Conservation (phyloP, 345 rosid genomes). For the Populus euphratica region DNA sequence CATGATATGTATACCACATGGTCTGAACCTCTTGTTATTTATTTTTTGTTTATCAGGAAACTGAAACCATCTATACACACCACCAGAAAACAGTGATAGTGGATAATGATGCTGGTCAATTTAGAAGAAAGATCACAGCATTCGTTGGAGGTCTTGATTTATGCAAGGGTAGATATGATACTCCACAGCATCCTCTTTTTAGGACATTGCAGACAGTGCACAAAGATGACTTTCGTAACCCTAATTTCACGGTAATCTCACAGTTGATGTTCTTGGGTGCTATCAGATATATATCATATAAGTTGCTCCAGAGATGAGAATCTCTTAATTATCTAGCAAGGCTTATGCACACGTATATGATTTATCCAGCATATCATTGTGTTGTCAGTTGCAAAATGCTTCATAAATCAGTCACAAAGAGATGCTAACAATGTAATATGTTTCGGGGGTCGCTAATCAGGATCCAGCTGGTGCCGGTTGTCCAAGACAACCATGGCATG, state of each 20-base stretch:
- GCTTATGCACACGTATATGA: neutral
- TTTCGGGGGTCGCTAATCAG: slow-evolving; percentile 31
- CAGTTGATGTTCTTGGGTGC: neutral
- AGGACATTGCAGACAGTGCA: slow-evolving; percentile 51
- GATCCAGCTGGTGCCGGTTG: slow-evolving; percentile 40
- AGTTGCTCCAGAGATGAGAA: neutral
- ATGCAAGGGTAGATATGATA: slow-evolving; percentile 63
- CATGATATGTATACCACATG: neutral
- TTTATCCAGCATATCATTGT: neutral
- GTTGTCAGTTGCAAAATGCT: too few species aligned
- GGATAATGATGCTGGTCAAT: slow-evolving; percentile 69
- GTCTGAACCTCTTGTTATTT: neutral
- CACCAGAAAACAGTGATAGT: slow-evolving; percentile 81
- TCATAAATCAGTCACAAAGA: too few species aligned
- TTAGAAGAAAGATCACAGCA: slow-evolving; percentile 55
- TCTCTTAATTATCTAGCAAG: neutral
- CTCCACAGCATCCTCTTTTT: slow-evolving; percentile 63
- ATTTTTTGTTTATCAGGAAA: slow-evolving; percentile 53
- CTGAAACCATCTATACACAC: slow-evolving; percentile 71
- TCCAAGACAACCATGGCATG: slow-evolving; percentile 98
- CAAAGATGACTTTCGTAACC: slow-evolving; percentile 55
- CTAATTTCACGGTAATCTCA: slow-evolving; percentile 53
- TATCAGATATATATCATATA: neutral
- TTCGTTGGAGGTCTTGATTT: slow-evolving; percentile 77
- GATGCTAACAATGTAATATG: neutral